Evolutionary conservation across 371 early-diverging fungal genomes (phyloP).

Genomic region (Syncephalastrum contaminatum): DNA sequence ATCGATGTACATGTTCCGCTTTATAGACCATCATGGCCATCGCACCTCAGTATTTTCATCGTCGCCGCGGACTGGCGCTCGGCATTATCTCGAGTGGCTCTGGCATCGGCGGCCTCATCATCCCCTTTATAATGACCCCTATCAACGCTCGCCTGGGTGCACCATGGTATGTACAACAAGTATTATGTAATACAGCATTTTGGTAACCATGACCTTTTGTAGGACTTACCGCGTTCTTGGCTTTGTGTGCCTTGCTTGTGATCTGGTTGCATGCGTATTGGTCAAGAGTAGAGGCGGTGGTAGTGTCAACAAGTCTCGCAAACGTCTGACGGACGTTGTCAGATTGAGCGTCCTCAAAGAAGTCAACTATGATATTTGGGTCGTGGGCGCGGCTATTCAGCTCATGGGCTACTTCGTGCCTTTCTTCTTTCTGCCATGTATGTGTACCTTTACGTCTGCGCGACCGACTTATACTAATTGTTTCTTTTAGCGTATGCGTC

Average conservation of each 20-base stretch:
- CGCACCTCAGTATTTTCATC: conserved; percentile 66
- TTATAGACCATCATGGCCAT: conserved; percentile 29
- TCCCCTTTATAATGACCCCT: conserved; percentile 60
- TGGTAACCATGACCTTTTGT: neutral
- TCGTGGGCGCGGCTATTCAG: neutral
- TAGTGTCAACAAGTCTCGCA: neutral
- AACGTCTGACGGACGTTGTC: conserved; percentile 12
- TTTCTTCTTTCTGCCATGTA: conserved; percentile 40
- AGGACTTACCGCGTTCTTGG: conserved; percentile 34
- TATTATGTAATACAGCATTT: neutral
- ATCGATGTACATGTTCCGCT: neutral
- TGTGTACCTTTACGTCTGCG: neutral
- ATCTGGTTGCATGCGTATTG: conserved; percentile 13
- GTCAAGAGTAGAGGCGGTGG: conserved; percentile 2
- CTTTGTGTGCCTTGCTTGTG: conserved; percentile 14
- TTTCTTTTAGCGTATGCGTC: conserved; percentile 26
- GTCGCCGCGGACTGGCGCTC: conserved; percentile 61
- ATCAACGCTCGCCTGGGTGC: conserved; percentile 45
- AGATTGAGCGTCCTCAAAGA: conserved; percentile 17
- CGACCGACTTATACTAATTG: neutral
- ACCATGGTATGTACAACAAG: conserved; percentile 13
- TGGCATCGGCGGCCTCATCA: conserved; percentile 71
- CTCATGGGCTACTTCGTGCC: conserved; percentile 23
- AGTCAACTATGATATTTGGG: conserved; percentile 7
- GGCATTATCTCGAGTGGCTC: conserved; percentile 70